phyloP scores from a whole-genome alignment of 1,284 basidiomycete species.

The Moesziomyces sp. region DNA sequence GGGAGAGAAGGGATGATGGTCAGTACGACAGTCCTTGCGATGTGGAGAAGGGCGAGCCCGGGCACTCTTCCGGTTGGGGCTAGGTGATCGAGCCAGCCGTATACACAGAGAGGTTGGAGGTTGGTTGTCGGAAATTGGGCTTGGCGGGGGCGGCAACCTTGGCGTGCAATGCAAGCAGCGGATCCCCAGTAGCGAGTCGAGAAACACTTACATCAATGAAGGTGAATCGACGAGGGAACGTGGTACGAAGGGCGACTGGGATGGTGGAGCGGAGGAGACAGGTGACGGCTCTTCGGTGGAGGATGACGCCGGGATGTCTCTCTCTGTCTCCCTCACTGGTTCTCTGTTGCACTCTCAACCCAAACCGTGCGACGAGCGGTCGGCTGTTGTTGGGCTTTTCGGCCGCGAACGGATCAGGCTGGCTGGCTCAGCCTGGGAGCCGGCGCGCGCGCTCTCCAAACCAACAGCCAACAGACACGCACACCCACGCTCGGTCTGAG shows the following conservation, averaged over 20 bases:
- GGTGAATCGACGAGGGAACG: slow-evolving; percentile 22
- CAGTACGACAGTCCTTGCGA: not conserved
- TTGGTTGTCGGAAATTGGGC: too few species aligned
- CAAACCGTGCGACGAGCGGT: slow-evolving; percentile 33
- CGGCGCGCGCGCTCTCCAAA: too few species aligned
- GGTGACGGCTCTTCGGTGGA: slow-evolving; percentile 14
- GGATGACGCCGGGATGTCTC: slow-evolving; percentile 10
- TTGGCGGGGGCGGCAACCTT: too few species aligned
- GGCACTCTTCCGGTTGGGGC: too few species aligned
- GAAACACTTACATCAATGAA: slow-evolving; percentile 16
- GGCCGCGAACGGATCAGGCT: slow-evolving; percentile 40
- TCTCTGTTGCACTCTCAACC: slow-evolving; percentile 1
- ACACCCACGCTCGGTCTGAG: too few species aligned
- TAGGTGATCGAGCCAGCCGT: too few species aligned
- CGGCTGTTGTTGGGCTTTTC: slow-evolving; percentile 35
- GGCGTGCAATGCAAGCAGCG: too few species aligned
- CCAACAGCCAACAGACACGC: too few species aligned
- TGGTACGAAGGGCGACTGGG: slow-evolving; percentile 20
- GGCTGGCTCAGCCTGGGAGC: not conserved
- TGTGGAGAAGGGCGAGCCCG: too few species aligned
- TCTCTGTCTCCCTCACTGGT: slow-evolving; percentile 1
- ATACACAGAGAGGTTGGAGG: too few species aligned
- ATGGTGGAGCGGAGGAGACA: slow-evolving; percentile 22
- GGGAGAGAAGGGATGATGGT: not conserved
- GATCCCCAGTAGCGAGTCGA: too few species aligned